These are phyloP conservation scores for Magnolia kwangsiensis DNA, from an alignment of 164 flowering plant genomes.

Conservation along the genomic window DNA sequence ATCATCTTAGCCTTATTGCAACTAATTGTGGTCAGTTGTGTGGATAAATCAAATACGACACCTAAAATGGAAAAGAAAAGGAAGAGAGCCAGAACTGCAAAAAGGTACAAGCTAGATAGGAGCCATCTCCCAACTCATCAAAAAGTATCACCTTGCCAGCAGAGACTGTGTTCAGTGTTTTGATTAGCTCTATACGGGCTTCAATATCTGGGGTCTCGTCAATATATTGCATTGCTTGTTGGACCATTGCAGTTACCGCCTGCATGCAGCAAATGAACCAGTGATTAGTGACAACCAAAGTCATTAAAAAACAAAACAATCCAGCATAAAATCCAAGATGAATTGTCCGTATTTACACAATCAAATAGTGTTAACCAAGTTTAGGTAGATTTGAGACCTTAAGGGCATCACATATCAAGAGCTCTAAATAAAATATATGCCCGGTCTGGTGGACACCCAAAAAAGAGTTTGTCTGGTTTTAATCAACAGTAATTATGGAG, in stretches of 20 bases:
- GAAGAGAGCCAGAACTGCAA: not conserved
- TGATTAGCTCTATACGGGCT: slow-evolving; percentile 79
- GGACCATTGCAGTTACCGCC: slow-evolving; percentile 95
- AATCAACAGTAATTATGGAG: no score
- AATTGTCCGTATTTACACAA: not conserved
- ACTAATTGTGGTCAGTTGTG: no score
- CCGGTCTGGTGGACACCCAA: no score
- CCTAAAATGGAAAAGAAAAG: not conserved
- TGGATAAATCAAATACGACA: not conserved
- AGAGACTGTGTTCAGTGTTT: slow-evolving; percentile 83
- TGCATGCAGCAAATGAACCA: slow-evolving; percentile 24
- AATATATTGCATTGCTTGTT: slow-evolving; percentile 95
- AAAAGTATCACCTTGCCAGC: slow-evolving; percentile 78
- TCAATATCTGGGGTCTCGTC: slow-evolving; percentile 92
- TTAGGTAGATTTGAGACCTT: no score
- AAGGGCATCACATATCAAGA: no score
- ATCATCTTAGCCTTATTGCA: no score
- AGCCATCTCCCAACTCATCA: not conserved
- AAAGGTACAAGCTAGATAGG: not conserved
- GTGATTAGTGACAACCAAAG: not conserved
- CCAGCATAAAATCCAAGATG: not conserved
- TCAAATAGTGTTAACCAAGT: not conserved
- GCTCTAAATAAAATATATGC: no score
- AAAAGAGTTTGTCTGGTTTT: no score
- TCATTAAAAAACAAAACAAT: not conserved